These are phyloP conservation scores for Pseudogymnoascus sp. DNA, from an alignment of 2,329 filamentous ascomycete species.

Conservation along the genomic window DNA sequence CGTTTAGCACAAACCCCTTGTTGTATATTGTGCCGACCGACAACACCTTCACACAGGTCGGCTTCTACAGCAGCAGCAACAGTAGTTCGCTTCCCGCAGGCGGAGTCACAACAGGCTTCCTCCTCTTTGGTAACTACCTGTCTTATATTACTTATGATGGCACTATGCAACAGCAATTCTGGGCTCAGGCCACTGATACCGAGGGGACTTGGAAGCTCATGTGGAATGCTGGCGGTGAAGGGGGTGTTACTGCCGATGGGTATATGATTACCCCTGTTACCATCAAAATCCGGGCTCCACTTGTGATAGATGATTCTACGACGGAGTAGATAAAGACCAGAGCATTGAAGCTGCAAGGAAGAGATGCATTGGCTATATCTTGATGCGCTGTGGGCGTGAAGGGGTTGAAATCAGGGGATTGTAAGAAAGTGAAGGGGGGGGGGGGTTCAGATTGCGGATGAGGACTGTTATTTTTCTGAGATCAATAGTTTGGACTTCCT, in stretches of 20 bases:
- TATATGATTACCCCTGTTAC: neutral
- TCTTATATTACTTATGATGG: constrained; percentile 23
- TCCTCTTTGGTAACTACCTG: constrained; percentile 26
- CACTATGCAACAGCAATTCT: constrained; percentile 21
- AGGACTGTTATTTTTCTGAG: neutral
- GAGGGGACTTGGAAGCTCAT: constrained; percentile 19
- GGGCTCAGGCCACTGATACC: constrained; percentile 15
- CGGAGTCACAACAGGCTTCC: constrained; percentile 23
- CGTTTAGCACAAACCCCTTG: constrained; percentile 15
- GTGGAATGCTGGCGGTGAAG: constrained; percentile 17
- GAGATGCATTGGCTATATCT: neutral
- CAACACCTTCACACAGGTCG: constrained; percentile 19
- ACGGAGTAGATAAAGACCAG: neutral
- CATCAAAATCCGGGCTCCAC: neutral
- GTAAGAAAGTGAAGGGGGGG: neutral
- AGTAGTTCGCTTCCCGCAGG: constrained; percentile 16
- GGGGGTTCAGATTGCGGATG: neutral
- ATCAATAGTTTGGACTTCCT: neutral
- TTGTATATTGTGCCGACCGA: constrained; percentile 22
- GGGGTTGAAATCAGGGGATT: neutral
- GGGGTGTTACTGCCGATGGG: neutral
- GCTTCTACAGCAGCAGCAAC: constrained; percentile 19
- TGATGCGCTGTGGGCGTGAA: neutral
- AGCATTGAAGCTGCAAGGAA: neutral
- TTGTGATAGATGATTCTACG: neutral